Conservation (phyloP, 805 yeast species). For the Scheffersomyces lignosus region DNA sequence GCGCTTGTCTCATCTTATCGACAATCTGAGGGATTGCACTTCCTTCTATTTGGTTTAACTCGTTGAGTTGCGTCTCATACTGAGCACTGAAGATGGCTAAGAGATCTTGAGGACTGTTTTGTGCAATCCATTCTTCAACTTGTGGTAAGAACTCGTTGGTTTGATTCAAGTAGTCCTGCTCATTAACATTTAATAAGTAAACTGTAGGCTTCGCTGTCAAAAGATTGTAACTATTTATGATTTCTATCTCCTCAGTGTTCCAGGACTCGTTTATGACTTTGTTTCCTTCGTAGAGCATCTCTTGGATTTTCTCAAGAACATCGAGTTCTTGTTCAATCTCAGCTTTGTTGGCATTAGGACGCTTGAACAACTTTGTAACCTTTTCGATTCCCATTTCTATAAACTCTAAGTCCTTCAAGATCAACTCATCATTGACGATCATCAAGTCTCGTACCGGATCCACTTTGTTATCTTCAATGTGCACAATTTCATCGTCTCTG, state of each 20-base stretch:
- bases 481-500: conserved; percentile 63
- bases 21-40: conserved; percentile 67
- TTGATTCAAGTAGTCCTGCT: conserved; percentile 60
- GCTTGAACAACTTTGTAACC: conserved; percentile 25
- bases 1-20: conserved; percentile 60
- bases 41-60: conserved; percentile 17
- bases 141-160: conserved; percentile 50
- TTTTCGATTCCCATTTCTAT: conserved; percentile 51
- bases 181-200: conserved; percentile 70
- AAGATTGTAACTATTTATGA: conserved; percentile 69
- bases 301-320: conserved; percentile 32
- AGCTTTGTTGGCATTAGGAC: conserved; percentile 27
- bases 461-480: conserved; percentile 57
- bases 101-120: conserved; percentile 59
- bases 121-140: conserved; percentile 65
- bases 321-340: conserved; percentile 26
- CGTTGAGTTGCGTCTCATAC: conserved; percentile 43
- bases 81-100: conserved; percentile 45
- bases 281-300: conserved; percentile 47
- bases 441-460: conserved; percentile 65
- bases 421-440: conserved; percentile 62
- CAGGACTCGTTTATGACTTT: conserved; percentile 58
- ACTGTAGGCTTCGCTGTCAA: conserved; percentile 90
- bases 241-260: conserved; percentile 61
- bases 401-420: conserved; percentile 60